Evolutionary conservation across 139 green algal genomes (phyloP).

Genomic region (Chlorella sp.): DNA sequence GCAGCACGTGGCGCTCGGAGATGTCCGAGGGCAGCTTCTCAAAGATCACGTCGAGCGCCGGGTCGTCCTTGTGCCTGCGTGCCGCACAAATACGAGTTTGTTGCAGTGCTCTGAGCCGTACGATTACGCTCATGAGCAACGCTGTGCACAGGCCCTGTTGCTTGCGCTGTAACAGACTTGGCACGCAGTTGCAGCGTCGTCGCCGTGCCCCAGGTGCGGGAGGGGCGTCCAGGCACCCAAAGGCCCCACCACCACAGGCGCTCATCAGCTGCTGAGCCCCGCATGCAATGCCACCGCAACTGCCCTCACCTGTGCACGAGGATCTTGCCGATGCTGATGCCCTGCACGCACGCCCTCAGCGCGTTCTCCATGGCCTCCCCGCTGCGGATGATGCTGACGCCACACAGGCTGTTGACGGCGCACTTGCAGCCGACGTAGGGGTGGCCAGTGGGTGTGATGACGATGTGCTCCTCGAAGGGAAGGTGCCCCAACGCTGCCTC

Average conservation of each 20-base stretch:
- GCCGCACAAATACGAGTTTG: too few species aligned
- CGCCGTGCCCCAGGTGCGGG: too few species aligned
- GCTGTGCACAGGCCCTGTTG: too few species aligned
- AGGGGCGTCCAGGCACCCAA: too few species aligned
- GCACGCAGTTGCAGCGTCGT: too few species aligned
- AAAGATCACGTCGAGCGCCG: slow-evolving; percentile 70
- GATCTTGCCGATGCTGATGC: slow-evolving; percentile 94
- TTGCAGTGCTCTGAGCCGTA: too few species aligned
- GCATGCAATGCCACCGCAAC: neutral
- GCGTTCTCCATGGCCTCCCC: slow-evolving; percentile 93
- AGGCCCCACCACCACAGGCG: too few species aligned
- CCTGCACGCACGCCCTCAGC: slow-evolving; percentile 88
- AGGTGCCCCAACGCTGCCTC: slow-evolving; percentile 84
- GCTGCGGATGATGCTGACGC: slow-evolving; percentile 88
- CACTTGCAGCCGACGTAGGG: slow-evolving; percentile 81
- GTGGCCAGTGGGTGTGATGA: slow-evolving; percentile 70
- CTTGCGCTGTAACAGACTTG: too few species aligned
- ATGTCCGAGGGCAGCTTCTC: slow-evolving; percentile 95
- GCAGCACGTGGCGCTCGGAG: slow-evolving; percentile 79
- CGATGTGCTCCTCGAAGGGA: slow-evolving; percentile 77
- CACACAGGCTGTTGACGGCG: slow-evolving; percentile 83
- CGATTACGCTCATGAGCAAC: too few species aligned
- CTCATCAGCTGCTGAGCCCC: too few species aligned
- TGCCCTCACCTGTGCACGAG: slow-evolving; percentile 47
- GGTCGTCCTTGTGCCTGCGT: slow-evolving; percentile 3